Evolutionary conservation across 257 asterid genomes (phyloP).

Genomic region (Thymus quinquecostatus): DNA sequence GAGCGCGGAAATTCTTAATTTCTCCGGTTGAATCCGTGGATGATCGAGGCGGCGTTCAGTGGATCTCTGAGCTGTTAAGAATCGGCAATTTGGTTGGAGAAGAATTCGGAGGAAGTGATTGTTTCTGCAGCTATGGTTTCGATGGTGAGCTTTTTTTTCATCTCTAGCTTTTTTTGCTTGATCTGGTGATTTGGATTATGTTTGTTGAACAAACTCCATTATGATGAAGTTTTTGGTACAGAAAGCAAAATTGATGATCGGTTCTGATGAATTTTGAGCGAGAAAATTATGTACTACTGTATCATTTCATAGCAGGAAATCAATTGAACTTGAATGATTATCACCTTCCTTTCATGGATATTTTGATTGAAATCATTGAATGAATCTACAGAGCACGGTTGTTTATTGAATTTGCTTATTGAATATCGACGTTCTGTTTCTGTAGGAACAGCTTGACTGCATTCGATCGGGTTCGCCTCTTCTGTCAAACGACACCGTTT

Average conservation of each 20-base stretch:
- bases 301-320: too few species aligned
- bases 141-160: conserved; percentile 45
- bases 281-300: neutral
- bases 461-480: conserved; percentile 30
- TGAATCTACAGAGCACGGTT: neutral
- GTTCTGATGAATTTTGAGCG: too few species aligned
- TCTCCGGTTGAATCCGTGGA: neutral
- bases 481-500: conserved; percentile 27
- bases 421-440: conserved; percentile 24
- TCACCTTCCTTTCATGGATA: neutral
- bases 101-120: conserved; percentile 33
- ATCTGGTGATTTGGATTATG: neutral
- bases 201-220: neutral
- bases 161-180: conserved; percentile 3
- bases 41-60: conserved; percentile 17
- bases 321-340: neutral
- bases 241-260: neutral
- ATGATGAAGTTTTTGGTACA: neutral
- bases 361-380: neutral
- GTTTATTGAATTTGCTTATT: conserved; percentile 15
- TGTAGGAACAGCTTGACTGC: conserved; percentile 51
- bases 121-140: conserved; percentile 45
- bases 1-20: conserved; percentile 16
- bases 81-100: conserved; percentile 19
- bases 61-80: conserved; percentile 22